Percentiles rank a stretch among this genome's conserved stretches.
These are phyloP conservation scores for Xylariaceae sp. DNA, from an alignment of 2,329 filamentous ascomycete species.

Conservation along the genomic window DNA sequence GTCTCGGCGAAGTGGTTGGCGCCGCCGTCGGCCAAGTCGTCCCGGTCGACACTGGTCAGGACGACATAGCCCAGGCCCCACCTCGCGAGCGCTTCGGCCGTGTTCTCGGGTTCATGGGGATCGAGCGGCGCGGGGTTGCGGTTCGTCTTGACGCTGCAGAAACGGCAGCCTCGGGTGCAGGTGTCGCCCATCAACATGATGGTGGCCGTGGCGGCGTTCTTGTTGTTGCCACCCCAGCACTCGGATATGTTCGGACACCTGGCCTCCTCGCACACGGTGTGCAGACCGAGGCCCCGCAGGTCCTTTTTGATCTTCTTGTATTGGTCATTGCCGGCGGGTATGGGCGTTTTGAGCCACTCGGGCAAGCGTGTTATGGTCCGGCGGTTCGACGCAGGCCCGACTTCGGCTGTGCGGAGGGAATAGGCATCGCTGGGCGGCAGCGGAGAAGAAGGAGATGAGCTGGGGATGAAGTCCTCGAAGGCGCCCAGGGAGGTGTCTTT, in stretches of 20 bases:
- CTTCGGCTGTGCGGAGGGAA: conserved; percentile 56
- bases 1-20: conserved; percentile 89
- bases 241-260: conserved; percentile 96
- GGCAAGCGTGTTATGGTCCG: conserved; percentile 70
- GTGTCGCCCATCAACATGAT: conserved; percentile 99
- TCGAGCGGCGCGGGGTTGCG: conserved; percentile 73
- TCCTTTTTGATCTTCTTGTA: conserved; percentile 96
- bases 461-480: conserved; percentile 52
- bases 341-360: conserved; percentile 92
- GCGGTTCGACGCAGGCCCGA: conserved; percentile 58
- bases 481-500: conserved; percentile 53
- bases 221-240: conserved; percentile 90
- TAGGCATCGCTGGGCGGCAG: conserved; percentile 51
- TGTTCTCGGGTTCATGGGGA: conserved; percentile 94
- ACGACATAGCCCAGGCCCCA: conserved; percentile 98
- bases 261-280: conserved; percentile 97
- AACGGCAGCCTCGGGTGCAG: conserved; percentile 91
- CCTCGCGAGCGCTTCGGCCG: conserved; percentile 81
- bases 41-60: conserved; percentile 86
- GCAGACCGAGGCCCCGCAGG: conserved; percentile 78
- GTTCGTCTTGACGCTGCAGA: conserved; percentile 93
- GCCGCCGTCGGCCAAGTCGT: conserved; percentile 85
- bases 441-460: conserved; percentile 36
- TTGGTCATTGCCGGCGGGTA: conserved; percentile 73
- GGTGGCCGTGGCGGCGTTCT: conserved; percentile 87